Conservation (phyloP, 2,329 filamentous ascomycete species). For the Cryphonectria nitschkei region DNA sequence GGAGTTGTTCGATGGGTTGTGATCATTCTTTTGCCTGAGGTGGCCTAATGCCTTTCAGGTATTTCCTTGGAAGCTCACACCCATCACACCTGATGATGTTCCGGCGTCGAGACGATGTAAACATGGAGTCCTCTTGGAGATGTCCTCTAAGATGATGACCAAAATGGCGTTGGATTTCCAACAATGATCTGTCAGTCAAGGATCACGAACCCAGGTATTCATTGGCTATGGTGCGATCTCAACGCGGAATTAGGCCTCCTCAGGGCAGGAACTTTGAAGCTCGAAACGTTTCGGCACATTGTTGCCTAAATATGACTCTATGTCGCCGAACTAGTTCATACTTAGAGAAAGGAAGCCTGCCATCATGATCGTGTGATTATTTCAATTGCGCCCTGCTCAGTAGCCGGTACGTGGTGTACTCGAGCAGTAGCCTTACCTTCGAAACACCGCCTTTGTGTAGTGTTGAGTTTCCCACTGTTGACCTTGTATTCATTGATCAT, state of each 20-base stretch:
- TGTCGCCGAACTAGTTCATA: no score
- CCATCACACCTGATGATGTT: background rate
- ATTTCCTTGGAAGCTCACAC: background rate
- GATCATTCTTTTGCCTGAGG: conserved; percentile 21
- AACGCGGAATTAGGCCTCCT: background rate
- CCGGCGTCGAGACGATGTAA: no score
- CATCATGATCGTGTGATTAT: background rate
- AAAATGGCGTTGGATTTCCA: background rate
- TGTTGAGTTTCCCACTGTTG: no score
- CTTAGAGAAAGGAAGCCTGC: background rate
- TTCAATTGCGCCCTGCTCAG: background rate
- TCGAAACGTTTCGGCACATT: background rate
- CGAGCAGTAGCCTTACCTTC: background rate
- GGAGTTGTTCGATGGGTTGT: conserved; percentile 17
- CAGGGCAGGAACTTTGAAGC: background rate
- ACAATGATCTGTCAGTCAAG: background rate
- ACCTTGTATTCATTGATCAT: no score
- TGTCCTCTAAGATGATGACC: background rate
- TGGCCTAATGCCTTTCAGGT: background rate
- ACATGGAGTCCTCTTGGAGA: background rate
- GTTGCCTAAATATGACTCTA: background rate
- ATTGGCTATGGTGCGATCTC: background rate
- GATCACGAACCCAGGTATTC: background rate
- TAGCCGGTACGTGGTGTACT: background rate
- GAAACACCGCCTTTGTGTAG: background rate